Evolutionary conservation across 345 rosid species (phyloP).

Genomic region (Pistacia vera): DNA sequence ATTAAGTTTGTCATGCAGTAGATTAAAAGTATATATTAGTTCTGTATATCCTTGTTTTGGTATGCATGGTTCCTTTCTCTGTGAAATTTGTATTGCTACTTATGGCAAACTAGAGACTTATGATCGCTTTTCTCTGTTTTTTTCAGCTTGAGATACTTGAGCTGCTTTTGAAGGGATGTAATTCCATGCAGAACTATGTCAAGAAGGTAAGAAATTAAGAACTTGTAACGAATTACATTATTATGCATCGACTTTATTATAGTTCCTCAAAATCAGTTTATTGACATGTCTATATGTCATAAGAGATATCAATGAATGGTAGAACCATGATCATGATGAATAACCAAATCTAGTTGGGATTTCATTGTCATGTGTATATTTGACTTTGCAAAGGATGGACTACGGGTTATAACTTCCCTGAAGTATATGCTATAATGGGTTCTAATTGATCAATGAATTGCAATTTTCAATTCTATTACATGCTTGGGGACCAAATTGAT

Average conservation of each 20-base stretch:
- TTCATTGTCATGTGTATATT: not conserved
- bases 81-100: not conserved
- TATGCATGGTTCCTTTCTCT: slow-evolving; percentile 1
- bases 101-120: not conserved
- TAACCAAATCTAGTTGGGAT: not conserved
- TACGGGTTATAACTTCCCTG: not conserved
- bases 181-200: slow-evolving; percentile 62
- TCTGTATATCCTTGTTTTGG: not conserved
- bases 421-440: not conserved
- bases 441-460: not conserved
- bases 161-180: slow-evolving; percentile 75
- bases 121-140: not conserved
- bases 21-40: too few relatives aligned
- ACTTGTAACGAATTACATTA: slow-evolving; percentile 3
- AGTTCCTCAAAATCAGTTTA: not conserved
- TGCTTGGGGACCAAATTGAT: not conserved
- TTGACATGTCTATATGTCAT: not conserved
- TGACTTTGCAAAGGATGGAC: not conserved
- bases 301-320: not conserved
- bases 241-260: too few relatives aligned
- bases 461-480: not conserved
- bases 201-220: slow-evolving; percentile 54
- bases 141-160: slow-evolving; percentile 66
- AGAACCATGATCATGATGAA: not conserved
- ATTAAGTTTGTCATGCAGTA: not conserved